Base-by-base conservation (phyloP, 2,329 filamentous ascomycete species). In the Colletotrichum siamense region DNA sequence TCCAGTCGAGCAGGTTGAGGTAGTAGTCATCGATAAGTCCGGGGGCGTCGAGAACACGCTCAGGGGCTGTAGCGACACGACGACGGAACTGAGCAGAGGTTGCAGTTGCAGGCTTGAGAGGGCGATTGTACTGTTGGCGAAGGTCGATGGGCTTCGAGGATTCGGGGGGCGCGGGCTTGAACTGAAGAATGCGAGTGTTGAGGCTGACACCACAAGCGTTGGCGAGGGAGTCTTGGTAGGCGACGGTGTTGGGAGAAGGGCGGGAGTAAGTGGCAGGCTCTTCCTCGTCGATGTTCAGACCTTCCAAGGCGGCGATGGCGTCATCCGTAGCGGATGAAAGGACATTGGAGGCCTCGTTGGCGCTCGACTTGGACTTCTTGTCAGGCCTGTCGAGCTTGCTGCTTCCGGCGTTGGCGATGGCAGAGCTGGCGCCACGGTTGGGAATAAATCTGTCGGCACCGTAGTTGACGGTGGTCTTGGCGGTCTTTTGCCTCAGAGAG, bases 1-100 rank as follows among this genome's bases (percentile, higher is more conserved):
- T 98, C 97, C 97, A 99, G 88, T 99, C 97, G 30, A 99, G 92
- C 52, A 99, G 91, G 89, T 99, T 99, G 81, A 99, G 94, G 86
- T 99, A 99, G 91, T 99, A 99, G 88, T 99, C 97, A 82, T 99
- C 97, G 77, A 99, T 94, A 69, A 99, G 92, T 72, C 96, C 97
- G 8, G 97, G 97, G 6, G 97, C 97, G 86, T 99, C 97, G 30
- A 99, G 92, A 16, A 99, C 97, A 79, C 97, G 95, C 87, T 99
- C 97, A 13, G 97, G 97, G 15, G 96, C 96, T 9, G 97, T 98
- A 69, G 97, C 94, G 76, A 99, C 95, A 81, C 96, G 95, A 78
- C 97, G 95, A 79, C 96, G 94, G 86, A 96, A 96, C 85, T 98
- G 96, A 36, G 96, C 95, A 65, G 95, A 94, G 81, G 91, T 90